A percentile compares a stretch with the other conserved stretches of the same genome.
Conservation (phyloP, 179 eudicot genomes). For the Sideroxylon spinosum region DNA sequence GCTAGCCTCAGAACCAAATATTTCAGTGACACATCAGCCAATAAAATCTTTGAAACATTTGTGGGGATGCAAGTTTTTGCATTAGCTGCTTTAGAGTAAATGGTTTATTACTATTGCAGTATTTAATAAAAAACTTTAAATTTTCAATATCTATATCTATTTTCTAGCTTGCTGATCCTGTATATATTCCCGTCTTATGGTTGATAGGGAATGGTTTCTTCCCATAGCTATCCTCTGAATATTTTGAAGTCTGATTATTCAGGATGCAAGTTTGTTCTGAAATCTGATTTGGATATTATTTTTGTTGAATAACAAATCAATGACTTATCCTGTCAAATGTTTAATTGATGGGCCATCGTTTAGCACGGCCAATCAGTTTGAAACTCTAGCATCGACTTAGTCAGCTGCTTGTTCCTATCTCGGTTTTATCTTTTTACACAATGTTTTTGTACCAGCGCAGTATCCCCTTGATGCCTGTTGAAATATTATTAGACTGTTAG, state of each 20-base stretch:
- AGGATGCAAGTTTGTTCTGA: too few relatives aligned
- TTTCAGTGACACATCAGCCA: neutral
- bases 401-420: neutral
- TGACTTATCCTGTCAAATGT: neutral
- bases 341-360: neutral
- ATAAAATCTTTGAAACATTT: neutral
- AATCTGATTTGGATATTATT: too few relatives aligned
- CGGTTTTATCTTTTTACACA: neutral
- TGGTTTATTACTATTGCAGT: neutral
- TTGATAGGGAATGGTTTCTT: neutral
- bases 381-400: neutral
- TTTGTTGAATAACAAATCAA: neutral
- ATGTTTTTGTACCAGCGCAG: too few relatives aligned
- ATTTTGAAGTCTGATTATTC: neutral
- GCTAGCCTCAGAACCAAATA: neutral
- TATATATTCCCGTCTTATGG: neutral
- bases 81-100: neutral
- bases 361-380: neutral
- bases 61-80: neutral
- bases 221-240: neutral
- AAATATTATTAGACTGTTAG: too few relatives aligned
- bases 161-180: neutral
- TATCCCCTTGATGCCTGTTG: too few relatives aligned
- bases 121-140: neutral
- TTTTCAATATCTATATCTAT: neutral